These are phyloP conservation scores for Talaromyces wortmannii DNA, from an alignment of 495 filamentous ascomycete species.

Conservation along the genomic window DNA sequence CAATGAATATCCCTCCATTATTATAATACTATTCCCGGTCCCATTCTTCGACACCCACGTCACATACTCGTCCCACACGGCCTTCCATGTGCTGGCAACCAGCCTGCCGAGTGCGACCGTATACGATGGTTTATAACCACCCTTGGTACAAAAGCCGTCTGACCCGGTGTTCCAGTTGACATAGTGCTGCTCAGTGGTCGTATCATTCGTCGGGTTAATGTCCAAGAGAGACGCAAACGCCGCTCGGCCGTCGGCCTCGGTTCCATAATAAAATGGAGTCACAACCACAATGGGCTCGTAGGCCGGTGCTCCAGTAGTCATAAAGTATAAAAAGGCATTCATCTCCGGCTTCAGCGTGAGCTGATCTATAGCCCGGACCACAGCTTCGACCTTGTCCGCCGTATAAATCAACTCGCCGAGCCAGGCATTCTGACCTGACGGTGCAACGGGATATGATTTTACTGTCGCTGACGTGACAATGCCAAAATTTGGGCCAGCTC, in stretches of 20 bases:
- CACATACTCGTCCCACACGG: constrained; percentile 6
- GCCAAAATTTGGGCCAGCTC: constrained; percentile 40
- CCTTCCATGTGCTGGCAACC: constrained; percentile 6
- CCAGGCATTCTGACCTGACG: constrained; percentile 14
- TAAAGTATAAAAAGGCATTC: constrained; percentile 9
- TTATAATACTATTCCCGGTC: background rate
- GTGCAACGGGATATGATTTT: constrained; percentile 7
- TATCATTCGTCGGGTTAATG: constrained; percentile 17
- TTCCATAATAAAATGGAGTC: constrained; percentile 15
- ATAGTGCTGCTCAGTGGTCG: constrained; percentile 15
- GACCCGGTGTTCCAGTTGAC: constrained; percentile 15
- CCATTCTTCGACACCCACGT: constrained; percentile 3
- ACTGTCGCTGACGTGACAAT: constrained; percentile 21
- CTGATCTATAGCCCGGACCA: constrained; percentile 29
- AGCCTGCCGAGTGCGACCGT: constrained; percentile 13
- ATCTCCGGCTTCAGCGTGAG: constrained; percentile 7
- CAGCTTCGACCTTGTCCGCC: constrained; percentile 28
- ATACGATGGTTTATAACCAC: constrained; percentile 22
- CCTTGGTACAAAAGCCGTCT: constrained; percentile 20
- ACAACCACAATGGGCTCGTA: constrained; percentile 10
- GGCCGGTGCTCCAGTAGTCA: background rate
- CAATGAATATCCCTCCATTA: constrained; percentile 7
- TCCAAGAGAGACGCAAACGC: constrained; percentile 18
- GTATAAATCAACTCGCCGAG: constrained; percentile 26
- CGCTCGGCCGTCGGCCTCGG: constrained; percentile 5